Conservation (phyloP, 148 eudicot genomes). For the Persicaria maculosa region DNA sequence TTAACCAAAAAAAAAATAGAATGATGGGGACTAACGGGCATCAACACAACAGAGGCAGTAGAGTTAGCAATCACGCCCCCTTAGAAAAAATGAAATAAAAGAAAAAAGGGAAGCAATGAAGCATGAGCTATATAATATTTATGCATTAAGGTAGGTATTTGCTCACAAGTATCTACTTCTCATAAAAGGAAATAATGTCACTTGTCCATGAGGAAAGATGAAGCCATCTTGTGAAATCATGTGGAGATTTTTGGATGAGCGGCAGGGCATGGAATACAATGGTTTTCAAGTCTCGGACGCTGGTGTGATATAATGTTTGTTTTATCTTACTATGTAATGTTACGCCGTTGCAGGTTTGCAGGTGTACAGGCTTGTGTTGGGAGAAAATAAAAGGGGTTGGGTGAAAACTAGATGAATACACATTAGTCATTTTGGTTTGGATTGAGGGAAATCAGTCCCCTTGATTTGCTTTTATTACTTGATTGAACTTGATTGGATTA, state of each 20-base stretch:
- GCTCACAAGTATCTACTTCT: neutral
- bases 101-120: too few relatives aligned
- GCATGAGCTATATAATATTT: too few relatives aligned
- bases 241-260: neutral
- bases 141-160: neutral
- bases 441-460: neutral
- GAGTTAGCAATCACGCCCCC: too few relatives aligned
- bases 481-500: neutral
- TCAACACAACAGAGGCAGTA: too few relatives aligned
- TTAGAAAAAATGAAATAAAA: too few relatives aligned
- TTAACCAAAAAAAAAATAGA: too few relatives aligned
- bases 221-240: neutral
- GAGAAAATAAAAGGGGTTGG: neutral
- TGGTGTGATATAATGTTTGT: neutral
- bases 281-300: too few relatives aligned
- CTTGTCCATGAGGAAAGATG: neutral
- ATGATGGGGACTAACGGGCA: too few relatives aligned
- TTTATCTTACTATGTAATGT: neutral
- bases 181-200: neutral
- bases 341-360: neutral
- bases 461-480: too few relatives aligned
- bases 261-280: neutral
- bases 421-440: neutral
- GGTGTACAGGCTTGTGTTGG: neutral
- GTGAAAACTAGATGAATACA: neutral